Percentiles rank a stretch among this genome's conserved stretches.
Conservation (phyloP, 2,329 filamentous ascomycete genomes). For the Apiospora kogelbergensis region DNA sequence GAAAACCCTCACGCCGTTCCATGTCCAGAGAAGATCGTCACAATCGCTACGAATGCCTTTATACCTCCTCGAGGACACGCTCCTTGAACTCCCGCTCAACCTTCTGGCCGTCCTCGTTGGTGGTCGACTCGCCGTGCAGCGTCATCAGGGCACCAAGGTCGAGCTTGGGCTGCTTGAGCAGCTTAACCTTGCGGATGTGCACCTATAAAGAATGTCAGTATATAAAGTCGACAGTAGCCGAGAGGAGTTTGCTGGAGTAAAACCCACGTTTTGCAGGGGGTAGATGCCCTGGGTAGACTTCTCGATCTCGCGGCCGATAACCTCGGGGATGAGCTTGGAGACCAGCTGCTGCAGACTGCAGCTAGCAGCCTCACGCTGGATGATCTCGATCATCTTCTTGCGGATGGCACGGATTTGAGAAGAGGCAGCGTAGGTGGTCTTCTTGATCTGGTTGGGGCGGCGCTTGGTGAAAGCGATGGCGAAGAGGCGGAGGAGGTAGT, state of each 20-base stretch:
- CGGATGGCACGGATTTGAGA: conserved; percentile 98
- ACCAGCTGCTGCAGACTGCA: conserved; percentile 96
- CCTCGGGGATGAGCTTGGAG: conserved; percentile 98
- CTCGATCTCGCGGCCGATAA: conserved; percentile 99
- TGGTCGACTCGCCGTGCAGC: conserved; percentile 95
- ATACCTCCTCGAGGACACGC: conserved; percentile 90
- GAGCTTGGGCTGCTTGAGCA: conserved; percentile 98
- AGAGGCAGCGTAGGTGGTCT: conserved; percentile 97
- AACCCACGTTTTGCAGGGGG: conserved; percentile 91
- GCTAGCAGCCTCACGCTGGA: conserved; percentile 89
- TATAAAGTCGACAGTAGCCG: background rate
- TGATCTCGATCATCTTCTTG: conserved; percentile 99
- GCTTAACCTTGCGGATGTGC: conserved; percentile 99
- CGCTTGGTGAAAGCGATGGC: conserved; percentile 99
- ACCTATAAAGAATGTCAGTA: conserved; percentile 60
- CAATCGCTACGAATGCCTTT: conserved; percentile 43
- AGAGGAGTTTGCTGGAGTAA: background rate
- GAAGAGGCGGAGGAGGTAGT: conserved; percentile 99
- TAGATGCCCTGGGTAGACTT: conserved; percentile 99
- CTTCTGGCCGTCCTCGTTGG: conserved; percentile 97
- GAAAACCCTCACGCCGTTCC: conserved; percentile 47
- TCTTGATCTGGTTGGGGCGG: conserved; percentile 99
- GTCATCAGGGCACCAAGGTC: conserved; percentile 94
- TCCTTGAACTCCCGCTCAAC: conserved; percentile 99
- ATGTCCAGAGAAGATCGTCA: conserved; percentile 32